Conservation (phyloP, 2,329 filamentous ascomycete species). For the Talaromyces sp. region DNA sequence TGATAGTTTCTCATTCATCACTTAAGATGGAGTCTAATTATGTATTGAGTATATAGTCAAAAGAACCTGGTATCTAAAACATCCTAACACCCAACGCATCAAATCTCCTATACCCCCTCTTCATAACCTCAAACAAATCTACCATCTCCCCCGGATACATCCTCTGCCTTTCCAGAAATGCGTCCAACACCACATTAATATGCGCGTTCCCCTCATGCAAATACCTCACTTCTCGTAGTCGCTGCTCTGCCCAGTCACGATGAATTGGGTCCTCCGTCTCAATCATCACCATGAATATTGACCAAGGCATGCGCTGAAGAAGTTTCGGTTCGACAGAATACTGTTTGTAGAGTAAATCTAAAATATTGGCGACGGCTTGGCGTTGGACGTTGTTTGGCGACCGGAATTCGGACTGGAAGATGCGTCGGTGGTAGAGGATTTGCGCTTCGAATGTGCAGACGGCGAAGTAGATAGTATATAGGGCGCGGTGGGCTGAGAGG, state of each 20-base stretch:
- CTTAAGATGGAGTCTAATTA: not conserved
- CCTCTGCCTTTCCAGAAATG: not conserved
- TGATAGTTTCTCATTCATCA: too few relatives aligned
- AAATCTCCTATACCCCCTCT: not conserved
- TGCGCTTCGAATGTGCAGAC: slow-evolving; percentile 35
- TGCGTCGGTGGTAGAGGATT: slow-evolving; percentile 31
- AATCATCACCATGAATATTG: slow-evolving; percentile 33
- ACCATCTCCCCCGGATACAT: not conserved
- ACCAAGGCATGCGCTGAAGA: slow-evolving; percentile 33
- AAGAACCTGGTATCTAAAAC: not conserved
- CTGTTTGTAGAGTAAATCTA: slow-evolving; percentile 34
- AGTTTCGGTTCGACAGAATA: slow-evolving; percentile 29
- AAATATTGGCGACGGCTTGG: slow-evolving; percentile 28
- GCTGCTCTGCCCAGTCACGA: slow-evolving; percentile 31
- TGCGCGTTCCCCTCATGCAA: slow-evolving; percentile 26
- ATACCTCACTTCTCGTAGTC: slow-evolving; percentile 28
- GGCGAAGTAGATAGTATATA: slow-evolving; percentile 33
- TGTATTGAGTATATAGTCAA: not conserved
- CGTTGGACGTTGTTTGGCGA: slow-evolving; percentile 25
- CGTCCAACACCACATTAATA: not conserved
- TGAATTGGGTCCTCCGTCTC: slow-evolving; percentile 29
- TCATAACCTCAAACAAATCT: not conserved
- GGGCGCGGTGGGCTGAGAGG: slow-evolving; percentile 31
- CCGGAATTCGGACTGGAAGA: slow-evolving; percentile 24
- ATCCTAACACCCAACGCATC: not conserved